phyloP scores from a whole-genome alignment of 2,329 filamentous ascomycete genomes.

The Trichoderma koningiopsis region DNA sequence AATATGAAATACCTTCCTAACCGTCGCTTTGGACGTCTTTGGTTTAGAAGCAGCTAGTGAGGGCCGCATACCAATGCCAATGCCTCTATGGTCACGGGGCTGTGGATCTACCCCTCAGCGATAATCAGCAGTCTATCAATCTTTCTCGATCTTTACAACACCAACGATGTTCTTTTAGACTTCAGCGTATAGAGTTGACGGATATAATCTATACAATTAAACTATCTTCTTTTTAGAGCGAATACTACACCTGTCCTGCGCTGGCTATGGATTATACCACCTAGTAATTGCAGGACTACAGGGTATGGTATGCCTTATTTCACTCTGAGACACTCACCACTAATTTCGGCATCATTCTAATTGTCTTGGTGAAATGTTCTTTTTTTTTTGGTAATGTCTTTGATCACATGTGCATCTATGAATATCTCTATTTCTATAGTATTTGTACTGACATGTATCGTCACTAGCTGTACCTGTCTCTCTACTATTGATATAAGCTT shows the following conservation, averaged over 20 bases:
- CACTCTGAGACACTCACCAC: neutral
- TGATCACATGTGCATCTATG: neutral
- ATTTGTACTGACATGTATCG: neutral
- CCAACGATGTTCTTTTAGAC: neutral
- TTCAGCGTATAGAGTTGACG: neutral
- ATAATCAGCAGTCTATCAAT: neutral
- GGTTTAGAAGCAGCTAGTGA: neutral
- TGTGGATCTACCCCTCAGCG: constrained; percentile 3
- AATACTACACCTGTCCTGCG: neutral
- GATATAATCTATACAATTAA: neutral
- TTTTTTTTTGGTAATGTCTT: neutral
- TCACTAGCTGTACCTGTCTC: neutral
- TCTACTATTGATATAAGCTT: neutral
- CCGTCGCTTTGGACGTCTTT: neutral
- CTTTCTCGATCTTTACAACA: neutral
- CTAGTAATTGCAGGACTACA: neutral
- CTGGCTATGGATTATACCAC: neutral
- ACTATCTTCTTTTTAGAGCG: neutral
- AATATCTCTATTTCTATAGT: neutral
- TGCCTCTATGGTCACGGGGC: neutral
- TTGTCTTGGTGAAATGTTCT: neutral
- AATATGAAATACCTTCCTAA: neutral
- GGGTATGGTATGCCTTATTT: neutral
- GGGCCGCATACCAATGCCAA: neutral
- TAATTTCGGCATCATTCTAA: neutral